These are phyloP conservation scores for Hemileia vastatrix DNA, from an alignment of 1,284 basidiomycete species.

Conservation along the genomic window DNA sequence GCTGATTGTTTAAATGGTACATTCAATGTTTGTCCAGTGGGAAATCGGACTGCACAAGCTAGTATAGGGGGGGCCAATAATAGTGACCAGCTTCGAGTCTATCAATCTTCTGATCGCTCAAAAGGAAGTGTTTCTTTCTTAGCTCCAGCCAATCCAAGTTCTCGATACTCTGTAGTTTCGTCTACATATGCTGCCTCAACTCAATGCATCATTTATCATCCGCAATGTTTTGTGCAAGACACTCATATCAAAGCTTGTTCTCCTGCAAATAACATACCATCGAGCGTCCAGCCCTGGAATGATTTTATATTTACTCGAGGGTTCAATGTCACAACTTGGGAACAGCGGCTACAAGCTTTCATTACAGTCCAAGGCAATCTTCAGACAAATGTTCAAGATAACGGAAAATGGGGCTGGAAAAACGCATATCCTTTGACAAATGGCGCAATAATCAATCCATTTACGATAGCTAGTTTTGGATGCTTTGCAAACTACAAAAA, in stretches of 20 bases:
- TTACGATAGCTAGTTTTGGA: background rate
- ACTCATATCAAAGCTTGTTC: background rate
- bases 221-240: background rate
- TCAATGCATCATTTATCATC: background rate
- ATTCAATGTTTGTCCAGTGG: background rate
- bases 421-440: background rate
- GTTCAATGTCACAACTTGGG: background rate
- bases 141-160: background rate
- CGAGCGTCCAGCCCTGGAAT: background rate
- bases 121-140: background rate
- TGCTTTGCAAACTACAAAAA: background rate
- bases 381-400: background rate
- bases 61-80: background rate
- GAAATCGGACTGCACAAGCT: background rate
- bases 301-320: background rate
- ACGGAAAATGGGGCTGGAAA: no score
- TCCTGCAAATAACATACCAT: background rate
- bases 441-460: conserved; percentile 1
- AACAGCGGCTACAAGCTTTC: background rate
- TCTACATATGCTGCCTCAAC: conserved; percentile 1
- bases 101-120: background rate
- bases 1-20: background rate
- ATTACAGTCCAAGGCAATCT: background rate
- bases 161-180: background rate
- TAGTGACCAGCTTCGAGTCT: background rate